phyloP scores from a whole-genome alignment of 1,139 yeast genomes.

The Wickerhamomyces sp. region DNA sequence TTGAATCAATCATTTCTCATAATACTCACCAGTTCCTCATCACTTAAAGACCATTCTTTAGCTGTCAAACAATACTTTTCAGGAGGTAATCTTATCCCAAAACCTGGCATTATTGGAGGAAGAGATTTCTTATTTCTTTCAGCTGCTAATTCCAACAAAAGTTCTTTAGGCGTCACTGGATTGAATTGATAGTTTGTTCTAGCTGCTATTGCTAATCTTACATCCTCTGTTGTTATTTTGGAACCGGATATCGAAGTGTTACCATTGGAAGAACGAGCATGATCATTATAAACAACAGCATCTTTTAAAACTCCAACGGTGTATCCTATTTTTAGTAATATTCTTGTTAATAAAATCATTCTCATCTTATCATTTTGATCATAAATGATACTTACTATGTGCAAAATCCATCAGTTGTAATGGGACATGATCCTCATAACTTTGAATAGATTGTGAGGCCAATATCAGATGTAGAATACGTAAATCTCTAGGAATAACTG shows the following conservation, averaged over 20 bases:
- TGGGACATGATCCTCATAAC: constrained; percentile 94
- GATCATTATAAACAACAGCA: constrained; percentile 85
- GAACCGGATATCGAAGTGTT: constrained; percentile 32
- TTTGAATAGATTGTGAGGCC: constrained; percentile 90
- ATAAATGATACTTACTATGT: constrained; percentile 38
- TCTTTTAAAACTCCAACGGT: constrained; percentile 83
- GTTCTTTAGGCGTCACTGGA: constrained; percentile 86
- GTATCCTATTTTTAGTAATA: constrained; percentile 42
- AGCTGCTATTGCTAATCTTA: constrained; percentile 89
- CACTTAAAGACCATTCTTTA: constrained; percentile 62
- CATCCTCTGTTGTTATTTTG: constrained; percentile 76
- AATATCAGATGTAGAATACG: constrained; percentile 81
- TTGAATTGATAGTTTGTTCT: constrained; percentile 91
- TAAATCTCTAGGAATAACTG: constrained; percentile 78
- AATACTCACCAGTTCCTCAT: constrained; percentile 28
- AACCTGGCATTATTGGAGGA: constrained; percentile 87
- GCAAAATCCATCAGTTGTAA: constrained; percentile 96
- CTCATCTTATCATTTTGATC: too few relatives aligned
- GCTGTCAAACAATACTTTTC: constrained; percentile 94
- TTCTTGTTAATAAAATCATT: constrained; percentile 1
- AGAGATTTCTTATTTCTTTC: constrained; percentile 86
- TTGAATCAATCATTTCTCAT: not conserved
- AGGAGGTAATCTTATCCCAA: constrained; percentile 94
- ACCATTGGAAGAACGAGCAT: constrained; percentile 44
- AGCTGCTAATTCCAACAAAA: constrained; percentile 82